Base-by-base conservation (phyloP, 148 eudicot genomes). In the Amaranthus cruentus region DNA sequence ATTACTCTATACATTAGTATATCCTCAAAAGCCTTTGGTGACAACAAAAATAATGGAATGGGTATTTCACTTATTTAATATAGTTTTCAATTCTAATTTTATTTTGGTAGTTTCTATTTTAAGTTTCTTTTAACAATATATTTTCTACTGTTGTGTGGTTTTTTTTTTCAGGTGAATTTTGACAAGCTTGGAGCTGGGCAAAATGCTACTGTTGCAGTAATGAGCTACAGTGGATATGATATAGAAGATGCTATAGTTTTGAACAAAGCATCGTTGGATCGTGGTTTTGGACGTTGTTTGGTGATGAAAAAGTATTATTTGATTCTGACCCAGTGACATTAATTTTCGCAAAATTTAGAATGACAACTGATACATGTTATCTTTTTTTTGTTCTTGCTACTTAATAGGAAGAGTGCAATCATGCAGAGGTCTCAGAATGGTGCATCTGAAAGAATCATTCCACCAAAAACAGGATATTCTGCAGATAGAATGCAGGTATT, bases 181-280 rank as follows among this genome's bases (percentile, higher is more conserved):
- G 99, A 96, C 78, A 96, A 96, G 82, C 94, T 96, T 75, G 99
- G 99, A 62, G 99, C 99, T 14, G 99, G 99, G 62, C 99, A 92
- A 80, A 96, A 96, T 85, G 99, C 99, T 48, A 96, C 91, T 69
- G 99, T 96, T 78, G 99, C 99, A 58, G 99, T 96, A 42, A 96
- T 96, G 99, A 92, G 99, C 80, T 96, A 85, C 68, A 92, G 92
- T 89, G 99, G 99, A 75, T 96, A 92, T 54, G 99, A 96, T 76
- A 96, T 96, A 70, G 99, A 96, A 86, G 99, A 96, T 85, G 99
- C 97, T 47, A 96, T 96, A 68, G 99, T 96, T 53, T 89, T 96
- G 99, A 96, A 96, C 63, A 96, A 96, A 84, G 83, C 99, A 63
- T 96, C 99, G 47, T 75, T 96, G 78, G 99, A 96, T 84, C 97